A percentile compares a stretch with the other conserved stretches of the same genome.
Evolutionary conservation across 768 basidiomycete genomes (phyloP).

Genomic region (Boletus speciosus): DNA sequence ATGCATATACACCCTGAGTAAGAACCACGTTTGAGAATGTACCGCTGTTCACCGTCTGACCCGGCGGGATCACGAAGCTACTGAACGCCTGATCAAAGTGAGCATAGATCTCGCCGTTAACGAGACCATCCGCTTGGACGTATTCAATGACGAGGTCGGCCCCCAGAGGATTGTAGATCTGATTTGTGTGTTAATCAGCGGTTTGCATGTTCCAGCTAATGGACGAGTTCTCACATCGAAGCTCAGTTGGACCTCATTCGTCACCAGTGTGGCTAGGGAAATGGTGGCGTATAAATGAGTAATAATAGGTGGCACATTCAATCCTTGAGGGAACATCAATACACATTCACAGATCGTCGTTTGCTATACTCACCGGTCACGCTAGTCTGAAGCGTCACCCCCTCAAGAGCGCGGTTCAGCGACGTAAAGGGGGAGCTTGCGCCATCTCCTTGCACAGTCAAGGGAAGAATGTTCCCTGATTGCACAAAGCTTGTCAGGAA

Average conservation of each 20-base stretch:
- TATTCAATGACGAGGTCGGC: conserved; percentile 54
- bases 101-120: conserved; percentile 54
- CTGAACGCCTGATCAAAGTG: conserved; percentile 54
- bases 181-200: conserved; percentile 1
- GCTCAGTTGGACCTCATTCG: conserved; percentile 50
- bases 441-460: conserved; percentile 58
- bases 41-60: conserved; percentile 60
- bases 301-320: conserved; percentile 56
- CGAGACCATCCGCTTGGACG: conserved; percentile 52
- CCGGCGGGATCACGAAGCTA: conserved; percentile 54
- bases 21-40: conserved; percentile 54
- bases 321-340: conserved; percentile 21
- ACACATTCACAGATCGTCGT: background rate
- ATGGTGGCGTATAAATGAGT: conserved; percentile 54
- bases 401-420: conserved; percentile 51
- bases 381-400: conserved; percentile 47
- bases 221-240: conserved; percentile 46
- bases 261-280: conserved; percentile 44
- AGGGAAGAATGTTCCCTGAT: conserved; percentile 41
- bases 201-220: background rate
- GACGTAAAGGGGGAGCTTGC: conserved; percentile 61
- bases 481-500: conserved; percentile 64
- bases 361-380: conserved; percentile 40
- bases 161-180: conserved; percentile 56
- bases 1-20: conserved; percentile 52